These are phyloP conservation scores for Athelia sp. DNA, from an alignment of 1,284 basidiomycete species.

Conservation along the genomic window DNA sequence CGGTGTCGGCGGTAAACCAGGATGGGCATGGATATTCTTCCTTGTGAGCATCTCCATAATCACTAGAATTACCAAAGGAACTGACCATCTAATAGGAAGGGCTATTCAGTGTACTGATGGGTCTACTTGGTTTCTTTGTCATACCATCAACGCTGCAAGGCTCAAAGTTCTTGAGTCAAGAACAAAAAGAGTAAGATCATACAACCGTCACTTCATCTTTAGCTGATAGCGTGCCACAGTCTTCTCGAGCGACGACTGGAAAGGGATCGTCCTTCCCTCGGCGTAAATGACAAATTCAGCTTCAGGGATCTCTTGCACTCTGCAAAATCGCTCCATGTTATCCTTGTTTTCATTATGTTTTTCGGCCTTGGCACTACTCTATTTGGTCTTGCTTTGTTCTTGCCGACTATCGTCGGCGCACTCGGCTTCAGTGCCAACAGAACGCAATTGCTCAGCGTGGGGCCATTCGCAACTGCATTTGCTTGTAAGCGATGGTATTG, in stretches of 20 bases:
- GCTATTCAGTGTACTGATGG: conserved; percentile 43
- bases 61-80: too few relatives aligned
- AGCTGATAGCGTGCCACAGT: conserved; percentile 4
- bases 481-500: conserved; percentile 18
- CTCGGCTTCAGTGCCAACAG: conserved; percentile 31
- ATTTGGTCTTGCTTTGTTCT: conserved; percentile 36
- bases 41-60: conserved; percentile 32
- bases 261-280: conserved; percentile 23
- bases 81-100: conserved; percentile 51
- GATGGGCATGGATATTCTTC: conserved; percentile 68
- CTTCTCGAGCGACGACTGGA: conserved; percentile 23
- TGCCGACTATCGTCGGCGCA: conserved; percentile 39
- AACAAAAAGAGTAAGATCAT: conserved; percentile 32
- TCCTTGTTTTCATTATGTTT: conserved; percentile 32
- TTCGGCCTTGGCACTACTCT: conserved; percentile 42
- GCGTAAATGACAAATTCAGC: conserved; percentile 25
- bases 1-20: conserved; percentile 38
- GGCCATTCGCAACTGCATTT: conserved; percentile 28
- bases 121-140: conserved; percentile 41
- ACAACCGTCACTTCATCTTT: conserved; percentile 3
- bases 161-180: conserved; percentile 33
- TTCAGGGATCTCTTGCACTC: conserved; percentile 23
- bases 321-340: conserved; percentile 26
- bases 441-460: conserved; percentile 28
- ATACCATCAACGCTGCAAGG: conserved; percentile 43